Evolutionary conservation across 1,139 yeast genomes (phyloP).

Genomic region (Kazachstania sp.): DNA sequence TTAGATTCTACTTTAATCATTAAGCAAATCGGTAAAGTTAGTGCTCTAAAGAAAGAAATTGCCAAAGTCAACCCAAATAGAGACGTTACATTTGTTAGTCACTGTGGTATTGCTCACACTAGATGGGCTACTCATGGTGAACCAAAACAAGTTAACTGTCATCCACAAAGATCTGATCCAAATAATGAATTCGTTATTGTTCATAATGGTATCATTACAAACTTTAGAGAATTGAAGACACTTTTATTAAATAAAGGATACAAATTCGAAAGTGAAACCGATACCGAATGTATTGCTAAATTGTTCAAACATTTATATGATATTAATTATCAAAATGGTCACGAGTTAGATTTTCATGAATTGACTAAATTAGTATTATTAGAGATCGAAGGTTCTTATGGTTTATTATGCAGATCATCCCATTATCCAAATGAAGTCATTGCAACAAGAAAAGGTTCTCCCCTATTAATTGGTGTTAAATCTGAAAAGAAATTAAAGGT

Average conservation of each 20-base stretch:
- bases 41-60: constrained; percentile 65
- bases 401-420: constrained; percentile 80
- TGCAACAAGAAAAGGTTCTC: constrained; percentile 98
- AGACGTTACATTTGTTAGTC: constrained; percentile 62
- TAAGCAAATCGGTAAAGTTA: constrained; percentile 90
- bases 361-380: constrained; percentile 86
- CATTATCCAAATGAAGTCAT: constrained; percentile 95
- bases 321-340: constrained; percentile 57
- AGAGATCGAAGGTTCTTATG: constrained; percentile 97
- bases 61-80: constrained; percentile 47
- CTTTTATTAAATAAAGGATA: constrained; percentile 73
- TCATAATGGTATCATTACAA: constrained; percentile 97
- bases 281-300: constrained; percentile 96
- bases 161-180: constrained; percentile 88
- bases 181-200: constrained; percentile 81
- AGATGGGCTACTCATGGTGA: constrained; percentile 99
- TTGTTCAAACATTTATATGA: constrained; percentile 87
- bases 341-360: constrained; percentile 76
- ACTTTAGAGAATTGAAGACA: constrained; percentile 82
- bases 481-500: constrained; percentile 92
- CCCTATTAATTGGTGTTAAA: constrained; percentile 93
- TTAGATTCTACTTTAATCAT: constrained; percentile 56
- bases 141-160: constrained; percentile 80
- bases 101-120: constrained; percentile 96
- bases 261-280: constrained; percentile 86